Base-by-base conservation (phyloP, 2,329 filamentous ascomycete genomes). In the Cercospora sp. region DNA sequence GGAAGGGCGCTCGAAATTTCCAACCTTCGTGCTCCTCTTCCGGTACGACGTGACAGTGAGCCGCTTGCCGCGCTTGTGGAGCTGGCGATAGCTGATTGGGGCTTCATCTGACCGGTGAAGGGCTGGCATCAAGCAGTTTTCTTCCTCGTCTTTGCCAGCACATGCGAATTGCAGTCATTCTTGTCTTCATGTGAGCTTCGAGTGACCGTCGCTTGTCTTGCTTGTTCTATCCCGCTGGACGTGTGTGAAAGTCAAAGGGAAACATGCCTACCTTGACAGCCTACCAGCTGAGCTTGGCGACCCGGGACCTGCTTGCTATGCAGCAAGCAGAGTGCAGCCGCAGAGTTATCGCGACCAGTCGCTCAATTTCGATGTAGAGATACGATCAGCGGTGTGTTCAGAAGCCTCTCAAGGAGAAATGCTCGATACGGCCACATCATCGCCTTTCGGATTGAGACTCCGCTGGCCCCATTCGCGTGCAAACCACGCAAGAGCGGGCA, bases 31-130 rank as follows among this genome's bases (percentile, higher is more conserved):
- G 51, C 28, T 59, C 59, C 60, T 58, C 34, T 40, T 30, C 28
- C 49, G 61, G 61, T 67, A 67, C 66, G 32, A 64, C 61, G 61
- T 65, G 51, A 65, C 32, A 24, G 24, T 58, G 55, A 64, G 61
- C 66, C 66, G 63, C 62, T 43, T 61, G 61, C 61, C 61, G 61
- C 37, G 37, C 30, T 57, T 65, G 61, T 58, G 55, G 55, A 65
- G 62, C 53, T 58, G 34, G 51, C 62, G 24, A 59, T 40, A 45
- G 62, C 53, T 57, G 62, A 65, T 57, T 59, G 62, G 62, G 51
- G 62, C 53, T 65, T 53, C 49, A 28, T 57, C 24, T 65, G 51
- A 63, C 66, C 62, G 62, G 62, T 65, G 49, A 59, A 58, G 37
- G 37, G 34, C 24, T 30, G 62, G 13, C 53, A 65, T 10, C 34